These are phyloP conservation scores for Tetrapyrgos nigripes DNA, from an alignment of 1,284 basidiomycete genomes.

Conservation along the genomic window DNA sequence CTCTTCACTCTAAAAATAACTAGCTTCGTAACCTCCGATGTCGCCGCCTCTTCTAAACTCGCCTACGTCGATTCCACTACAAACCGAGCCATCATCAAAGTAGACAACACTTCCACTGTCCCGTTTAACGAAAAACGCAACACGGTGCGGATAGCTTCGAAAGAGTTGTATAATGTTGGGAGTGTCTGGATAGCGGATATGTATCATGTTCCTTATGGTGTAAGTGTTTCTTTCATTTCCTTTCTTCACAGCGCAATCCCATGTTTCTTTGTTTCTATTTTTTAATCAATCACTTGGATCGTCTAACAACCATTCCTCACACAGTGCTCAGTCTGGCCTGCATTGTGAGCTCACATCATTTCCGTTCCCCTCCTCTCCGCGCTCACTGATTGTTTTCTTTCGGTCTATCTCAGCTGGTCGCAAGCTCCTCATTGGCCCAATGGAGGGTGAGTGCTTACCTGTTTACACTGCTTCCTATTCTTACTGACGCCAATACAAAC, in stretches of 20 bases:
- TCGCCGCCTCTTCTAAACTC: slow-evolving; percentile 56
- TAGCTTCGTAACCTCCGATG: slow-evolving; percentile 62
- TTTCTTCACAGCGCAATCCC: background rate
- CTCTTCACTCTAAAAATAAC: background rate
- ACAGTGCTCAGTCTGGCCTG: slow-evolving; percentile 79
- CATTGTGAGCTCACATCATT: slow-evolving; percentile 44
- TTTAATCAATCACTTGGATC: background rate
- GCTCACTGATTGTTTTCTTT: background rate
- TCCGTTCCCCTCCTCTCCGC: background rate
- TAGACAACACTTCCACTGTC: slow-evolving; percentile 70
- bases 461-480: background rate
- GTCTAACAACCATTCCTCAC: background rate
- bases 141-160: slow-evolving; percentile 68
- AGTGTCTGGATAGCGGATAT: slow-evolving; percentile 73
- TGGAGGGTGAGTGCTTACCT: slow-evolving; percentile 54
- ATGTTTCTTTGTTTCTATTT: background rate
- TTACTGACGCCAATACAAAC: background rate
- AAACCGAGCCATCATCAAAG: slow-evolving; percentile 71
- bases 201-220: slow-evolving; percentile 73
- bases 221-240: slow-evolving; percentile 32
- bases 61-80: slow-evolving; percentile 66
- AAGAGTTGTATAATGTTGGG: slow-evolving; percentile 64
- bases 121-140: slow-evolving; percentile 71
- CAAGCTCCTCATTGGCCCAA: slow-evolving; percentile 66
- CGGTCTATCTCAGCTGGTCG: slow-evolving; percentile 51